phyloP scores from a whole-genome alignment of 1,139 yeast genomes.

The Suhomyces chickasaworum region DNA sequence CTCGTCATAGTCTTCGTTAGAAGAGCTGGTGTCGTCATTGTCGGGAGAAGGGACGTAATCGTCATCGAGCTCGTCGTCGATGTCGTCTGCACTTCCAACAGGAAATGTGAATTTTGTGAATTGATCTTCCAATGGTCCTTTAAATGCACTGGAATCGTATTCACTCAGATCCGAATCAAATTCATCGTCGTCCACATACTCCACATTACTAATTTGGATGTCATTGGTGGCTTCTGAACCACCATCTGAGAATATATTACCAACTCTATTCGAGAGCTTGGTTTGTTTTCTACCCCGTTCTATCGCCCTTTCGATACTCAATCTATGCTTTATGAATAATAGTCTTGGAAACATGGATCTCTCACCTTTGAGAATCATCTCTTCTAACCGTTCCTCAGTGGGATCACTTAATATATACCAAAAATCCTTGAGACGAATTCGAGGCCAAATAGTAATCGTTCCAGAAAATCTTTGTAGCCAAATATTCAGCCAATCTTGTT shows the following conservation, averaged over 20 bases:
- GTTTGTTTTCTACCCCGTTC: slow-evolving; percentile 47
- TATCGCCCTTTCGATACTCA: slow-evolving; percentile 65
- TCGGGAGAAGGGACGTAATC: slow-evolving; percentile 15
- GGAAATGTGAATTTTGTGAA: slow-evolving; percentile 8
- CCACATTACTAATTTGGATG: slow-evolving; percentile 16
- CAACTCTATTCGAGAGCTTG: slow-evolving; percentile 19
- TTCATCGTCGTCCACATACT: slow-evolving; percentile 22
- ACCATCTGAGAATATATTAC: slow-evolving; percentile 11
- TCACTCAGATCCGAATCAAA: slow-evolving; percentile 24
- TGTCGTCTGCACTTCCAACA: slow-evolving; percentile 16
- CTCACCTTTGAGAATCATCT: slow-evolving; percentile 65
- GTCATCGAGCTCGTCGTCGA: slow-evolving; percentile 17
- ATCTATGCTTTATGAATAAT: slow-evolving; percentile 62
- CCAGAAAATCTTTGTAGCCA: slow-evolving; percentile 79
- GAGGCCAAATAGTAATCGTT: slow-evolving; percentile 76
- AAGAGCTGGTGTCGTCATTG: slow-evolving; percentile 4
- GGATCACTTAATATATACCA: slow-evolving; percentile 72
- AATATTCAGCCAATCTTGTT: slow-evolving; percentile 80
- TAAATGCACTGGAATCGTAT: slow-evolving; percentile 16
- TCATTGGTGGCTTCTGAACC: slow-evolving; percentile 12
- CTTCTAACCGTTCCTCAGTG: slow-evolving; percentile 53
- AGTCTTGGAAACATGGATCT: slow-evolving; percentile 67
- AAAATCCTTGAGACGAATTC: slow-evolving; percentile 59
- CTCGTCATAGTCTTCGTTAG: slow-evolving; percentile 9
- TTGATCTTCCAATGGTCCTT: slow-evolving; percentile 4